A percentile compares a stretch with the other conserved stretches of the same genome.
phyloP scores from a whole-genome alignment of 257 asterid genomes.

The Gardenia jasminoides region DNA sequence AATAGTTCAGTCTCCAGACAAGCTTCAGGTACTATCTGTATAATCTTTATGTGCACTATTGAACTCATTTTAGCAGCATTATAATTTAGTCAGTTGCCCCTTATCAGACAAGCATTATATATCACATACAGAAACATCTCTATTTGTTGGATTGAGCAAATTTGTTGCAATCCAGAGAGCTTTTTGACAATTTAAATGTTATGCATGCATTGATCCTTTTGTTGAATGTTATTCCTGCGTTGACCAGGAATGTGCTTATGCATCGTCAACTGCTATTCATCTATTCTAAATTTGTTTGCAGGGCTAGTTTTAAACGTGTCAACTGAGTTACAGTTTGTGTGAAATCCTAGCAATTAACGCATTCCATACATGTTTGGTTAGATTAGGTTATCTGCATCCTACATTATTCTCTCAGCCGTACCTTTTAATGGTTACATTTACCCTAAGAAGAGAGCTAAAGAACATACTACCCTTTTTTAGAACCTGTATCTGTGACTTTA shows the following conservation, averaged over 20 bases:
- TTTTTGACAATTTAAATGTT: background rate
- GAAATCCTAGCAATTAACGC: background rate
- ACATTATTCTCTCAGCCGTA: background rate
- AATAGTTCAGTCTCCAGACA: slow-evolving; percentile 96
- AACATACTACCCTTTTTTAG: background rate
- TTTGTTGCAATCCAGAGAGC: background rate
- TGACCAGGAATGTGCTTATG: background rate
- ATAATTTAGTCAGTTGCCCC: background rate
- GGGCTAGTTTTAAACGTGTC: background rate
- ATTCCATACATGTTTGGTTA: background rate
- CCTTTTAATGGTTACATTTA: background rate
- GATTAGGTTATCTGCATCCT: background rate
- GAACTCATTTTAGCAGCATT: background rate
- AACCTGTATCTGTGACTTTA: background rate
- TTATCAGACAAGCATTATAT: background rate
- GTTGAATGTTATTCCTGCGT: background rate
- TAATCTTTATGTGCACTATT: background rate
- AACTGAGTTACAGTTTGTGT: background rate
- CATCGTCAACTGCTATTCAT: background rate
- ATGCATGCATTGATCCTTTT: background rate
- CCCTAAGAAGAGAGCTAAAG: background rate
- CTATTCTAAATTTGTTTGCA: background rate
- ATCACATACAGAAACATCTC: background rate
- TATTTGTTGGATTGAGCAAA: background rate
- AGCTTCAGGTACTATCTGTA: slow-evolving; percentile 70